Conservation (phyloP, 192 early-diverging fungal genomes). For the Coemansia sp. region DNA sequence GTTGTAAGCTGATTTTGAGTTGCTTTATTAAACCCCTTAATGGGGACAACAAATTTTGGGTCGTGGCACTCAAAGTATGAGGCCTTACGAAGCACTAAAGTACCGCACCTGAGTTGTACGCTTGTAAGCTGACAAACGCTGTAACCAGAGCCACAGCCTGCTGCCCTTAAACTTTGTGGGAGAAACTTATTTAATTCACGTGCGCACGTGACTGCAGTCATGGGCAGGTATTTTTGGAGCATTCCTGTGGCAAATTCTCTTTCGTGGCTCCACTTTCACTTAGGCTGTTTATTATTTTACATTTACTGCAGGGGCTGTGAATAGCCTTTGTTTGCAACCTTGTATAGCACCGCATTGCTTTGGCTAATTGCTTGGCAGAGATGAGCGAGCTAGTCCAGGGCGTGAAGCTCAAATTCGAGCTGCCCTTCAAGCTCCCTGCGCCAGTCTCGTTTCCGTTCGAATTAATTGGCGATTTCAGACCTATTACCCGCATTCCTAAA, state of each 20-base stretch:
- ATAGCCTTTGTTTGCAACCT: neutral
- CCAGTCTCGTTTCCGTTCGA: constrained; percentile 56
- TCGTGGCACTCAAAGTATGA: too few relatives aligned
- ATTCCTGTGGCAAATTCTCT: neutral
- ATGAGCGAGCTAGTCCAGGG: constrained; percentile 50
- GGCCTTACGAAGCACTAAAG: too few relatives aligned
- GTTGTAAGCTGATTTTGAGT: too few relatives aligned
- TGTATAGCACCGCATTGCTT: neutral
- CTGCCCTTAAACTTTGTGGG: neutral
- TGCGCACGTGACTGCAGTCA: constrained; percentile 1
- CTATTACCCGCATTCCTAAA: constrained; percentile 53
- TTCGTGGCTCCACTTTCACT: neutral
- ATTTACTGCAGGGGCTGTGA: neutral
- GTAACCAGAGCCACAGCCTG: neutral
- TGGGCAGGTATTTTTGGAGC: neutral
- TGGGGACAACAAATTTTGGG: too few relatives aligned
- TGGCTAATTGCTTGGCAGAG: constrained; percentile 2
- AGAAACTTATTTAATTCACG: neutral
- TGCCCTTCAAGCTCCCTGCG: constrained; percentile 45
- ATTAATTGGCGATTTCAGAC: constrained; percentile 48
- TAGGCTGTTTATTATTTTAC: neutral
- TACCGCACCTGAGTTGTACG: too few relatives aligned
- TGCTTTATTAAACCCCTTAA: too few relatives aligned
- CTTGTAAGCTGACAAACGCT: too few relatives aligned
- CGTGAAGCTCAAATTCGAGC: constrained; percentile 51